Conservation (phyloP, 257 asterid species). For the Marsdenia floribunda region DNA sequence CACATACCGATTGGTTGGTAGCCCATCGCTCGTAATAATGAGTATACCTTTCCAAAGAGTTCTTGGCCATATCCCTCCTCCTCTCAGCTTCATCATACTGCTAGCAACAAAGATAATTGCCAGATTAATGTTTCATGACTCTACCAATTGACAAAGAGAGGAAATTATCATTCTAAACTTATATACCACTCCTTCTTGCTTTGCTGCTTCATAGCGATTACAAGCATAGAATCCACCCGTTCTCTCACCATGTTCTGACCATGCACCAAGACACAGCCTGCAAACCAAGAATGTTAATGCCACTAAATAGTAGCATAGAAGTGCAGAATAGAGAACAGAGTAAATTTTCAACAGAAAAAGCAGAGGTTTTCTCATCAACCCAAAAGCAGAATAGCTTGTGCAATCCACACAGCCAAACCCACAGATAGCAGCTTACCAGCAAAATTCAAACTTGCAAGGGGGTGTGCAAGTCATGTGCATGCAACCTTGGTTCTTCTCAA, state of each 20-base stretch:
- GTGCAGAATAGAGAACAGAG: neutral
- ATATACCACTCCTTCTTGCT: slow-evolving; percentile 96
- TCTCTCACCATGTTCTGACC: slow-evolving; percentile 99
- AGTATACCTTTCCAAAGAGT: slow-evolving; percentile 98
- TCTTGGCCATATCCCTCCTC: slow-evolving; percentile 99
- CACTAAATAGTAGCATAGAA: slow-evolving; percentile 8
- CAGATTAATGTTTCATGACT: neutral
- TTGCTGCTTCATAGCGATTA: slow-evolving; percentile 97
- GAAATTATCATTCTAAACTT: slow-evolving; percentile 12
- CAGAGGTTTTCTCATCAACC: too few species aligned
- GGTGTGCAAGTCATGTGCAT: slow-evolving; percentile 99
- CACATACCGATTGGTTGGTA: slow-evolving; percentile 88
- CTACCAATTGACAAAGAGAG: neutral
- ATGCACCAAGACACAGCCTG: slow-evolving; percentile 95
- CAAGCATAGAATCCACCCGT: slow-evolving; percentile 99
- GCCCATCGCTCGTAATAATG: slow-evolving; percentile 99
- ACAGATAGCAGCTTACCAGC: slow-evolving; percentile 62
- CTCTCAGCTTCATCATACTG: slow-evolving; percentile 96
- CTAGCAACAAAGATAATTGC: slow-evolving; percentile 15
- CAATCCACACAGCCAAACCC: neutral
- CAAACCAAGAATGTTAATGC: slow-evolving; percentile 6
- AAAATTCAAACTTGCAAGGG: slow-evolving; percentile 97
- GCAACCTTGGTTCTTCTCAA: slow-evolving; percentile 99
- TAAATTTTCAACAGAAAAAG: neutral
- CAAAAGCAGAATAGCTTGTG: neutral